These are phyloP conservation scores for Hypholoma sublateritium DNA, from an alignment of 768 basidiomycete species.

Conservation along the genomic window DNA sequence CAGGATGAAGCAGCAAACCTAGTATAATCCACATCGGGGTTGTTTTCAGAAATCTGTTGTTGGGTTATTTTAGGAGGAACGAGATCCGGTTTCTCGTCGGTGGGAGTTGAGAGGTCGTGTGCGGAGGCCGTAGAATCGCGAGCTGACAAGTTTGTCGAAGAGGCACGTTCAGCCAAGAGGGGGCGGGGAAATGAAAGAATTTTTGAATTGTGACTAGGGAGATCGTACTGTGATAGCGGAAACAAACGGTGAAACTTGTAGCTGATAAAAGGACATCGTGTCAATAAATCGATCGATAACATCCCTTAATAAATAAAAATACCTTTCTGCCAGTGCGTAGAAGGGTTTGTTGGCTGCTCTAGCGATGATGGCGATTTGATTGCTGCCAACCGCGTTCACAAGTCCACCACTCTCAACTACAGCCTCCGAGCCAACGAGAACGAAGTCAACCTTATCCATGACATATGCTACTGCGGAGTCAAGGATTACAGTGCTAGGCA, in stretches of 20 bases:
- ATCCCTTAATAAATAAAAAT: slow-evolving; percentile 18
- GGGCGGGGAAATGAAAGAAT: slow-evolving; percentile 69
- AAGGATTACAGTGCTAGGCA: slow-evolving; percentile 91
- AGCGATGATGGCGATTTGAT: slow-evolving; percentile 95
- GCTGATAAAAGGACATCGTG: slow-evolving; percentile 40
- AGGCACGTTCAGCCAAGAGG: slow-evolving; percentile 24
- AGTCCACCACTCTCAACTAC: slow-evolving; percentile 96
- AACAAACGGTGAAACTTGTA: slow-evolving; percentile 98
- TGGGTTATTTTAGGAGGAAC: slow-evolving; percentile 60
- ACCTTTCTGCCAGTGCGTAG: slow-evolving; percentile 94
- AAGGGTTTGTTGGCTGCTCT: slow-evolving; percentile 94
- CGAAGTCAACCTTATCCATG: slow-evolving; percentile 95
- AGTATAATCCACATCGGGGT: slow-evolving; percentile 94
- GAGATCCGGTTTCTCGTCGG: slow-evolving; percentile 22
- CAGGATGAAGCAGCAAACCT: slow-evolving; percentile 46
- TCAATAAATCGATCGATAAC: slow-evolving; percentile 23
- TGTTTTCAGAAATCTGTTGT: slow-evolving; percentile 79
- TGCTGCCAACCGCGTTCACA: slow-evolving; percentile 91
- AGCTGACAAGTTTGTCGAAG: slow-evolving; percentile 19
- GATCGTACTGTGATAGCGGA: slow-evolving; percentile 88
- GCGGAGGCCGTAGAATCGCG: slow-evolving; percentile 11
- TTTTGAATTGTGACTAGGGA: slow-evolving; percentile 76
- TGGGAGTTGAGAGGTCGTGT: slow-evolving; percentile 13
- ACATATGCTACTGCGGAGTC: slow-evolving; percentile 97
- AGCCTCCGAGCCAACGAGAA: slow-evolving; percentile 95